Conservation (phyloP, 2,329 filamentous ascomycete species). For the Aspergillus caelatus region DNA sequence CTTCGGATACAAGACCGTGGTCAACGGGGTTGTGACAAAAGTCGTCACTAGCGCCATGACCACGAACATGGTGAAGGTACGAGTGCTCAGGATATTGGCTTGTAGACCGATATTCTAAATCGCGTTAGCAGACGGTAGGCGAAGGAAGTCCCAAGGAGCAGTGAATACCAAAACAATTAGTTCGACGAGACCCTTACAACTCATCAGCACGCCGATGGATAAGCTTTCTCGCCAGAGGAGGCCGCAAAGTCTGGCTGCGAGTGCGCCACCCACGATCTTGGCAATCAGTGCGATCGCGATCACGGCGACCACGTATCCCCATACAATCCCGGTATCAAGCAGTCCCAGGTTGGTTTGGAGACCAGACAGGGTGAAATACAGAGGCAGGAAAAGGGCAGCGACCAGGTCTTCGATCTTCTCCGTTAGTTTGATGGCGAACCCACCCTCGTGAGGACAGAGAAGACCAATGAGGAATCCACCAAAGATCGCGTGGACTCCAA, state of each 20-base stretch:
- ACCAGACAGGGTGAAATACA: conserved; percentile 93
- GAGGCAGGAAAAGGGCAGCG: conserved; percentile 77
- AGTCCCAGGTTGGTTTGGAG: conserved; percentile 85
- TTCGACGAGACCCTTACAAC: conserved; percentile 93
- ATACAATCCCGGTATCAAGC: conserved; percentile 77
- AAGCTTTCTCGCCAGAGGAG: conserved; percentile 89
- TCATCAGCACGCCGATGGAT: conserved; percentile 88
- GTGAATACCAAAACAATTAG: conserved; percentile 81
- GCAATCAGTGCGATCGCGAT: conserved; percentile 79
- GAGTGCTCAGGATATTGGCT: conserved; percentile 75
- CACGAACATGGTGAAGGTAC: conserved; percentile 91
- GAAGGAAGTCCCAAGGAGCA: neutral
- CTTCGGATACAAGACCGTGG: conserved; percentile 72
- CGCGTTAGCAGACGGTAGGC: neutral
- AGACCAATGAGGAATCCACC: conserved; percentile 87
- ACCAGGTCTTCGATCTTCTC: conserved; percentile 95
- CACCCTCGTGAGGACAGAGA: conserved; percentile 86
- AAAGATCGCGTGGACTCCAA: conserved; percentile 93
- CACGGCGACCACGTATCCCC: conserved; percentile 87
- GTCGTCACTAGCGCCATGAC: conserved; percentile 91
- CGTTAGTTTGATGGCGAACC: conserved; percentile 86
- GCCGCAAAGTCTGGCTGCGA: conserved; percentile 75
- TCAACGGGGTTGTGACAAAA: conserved; percentile 78
- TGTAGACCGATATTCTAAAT: conserved; percentile 75
- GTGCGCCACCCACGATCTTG: conserved; percentile 80